These are phyloP conservation scores for Kodamaea ohmeri DNA, from an alignment of 1,139 yeast genomes.

Conservation along the genomic window DNA sequence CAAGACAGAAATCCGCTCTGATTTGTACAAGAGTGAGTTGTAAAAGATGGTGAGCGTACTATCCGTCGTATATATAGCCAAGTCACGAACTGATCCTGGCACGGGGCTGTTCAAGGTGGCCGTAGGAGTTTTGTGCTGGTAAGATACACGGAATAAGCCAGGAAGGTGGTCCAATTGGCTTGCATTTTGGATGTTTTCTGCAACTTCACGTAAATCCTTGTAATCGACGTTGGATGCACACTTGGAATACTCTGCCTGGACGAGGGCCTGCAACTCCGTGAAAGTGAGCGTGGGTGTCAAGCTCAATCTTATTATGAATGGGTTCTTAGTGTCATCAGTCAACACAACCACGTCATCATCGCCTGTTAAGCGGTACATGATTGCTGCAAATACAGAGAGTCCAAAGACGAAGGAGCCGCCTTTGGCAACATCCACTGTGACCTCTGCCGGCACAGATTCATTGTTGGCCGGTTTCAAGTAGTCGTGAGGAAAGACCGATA, in stretches of 20 bases:
- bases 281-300: constrained; percentile 57
- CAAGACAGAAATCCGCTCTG: constrained; percentile 64
- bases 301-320: constrained; percentile 59
- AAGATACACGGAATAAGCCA: constrained; percentile 61
- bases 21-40: constrained; percentile 73
- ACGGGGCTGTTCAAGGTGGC: constrained; percentile 43
- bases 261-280: constrained; percentile 45
- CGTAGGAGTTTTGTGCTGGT: constrained; percentile 37
- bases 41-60: constrained; percentile 47
- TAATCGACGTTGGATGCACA: constrained; percentile 40
- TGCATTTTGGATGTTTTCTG: constrained; percentile 39
- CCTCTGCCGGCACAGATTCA: constrained; percentile 62
- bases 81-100: constrained; percentile 58
- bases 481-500: constrained; percentile 86
- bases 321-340: constrained; percentile 49
- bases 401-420: constrained; percentile 46
- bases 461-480: constrained; percentile 76
- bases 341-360: constrained; percentile 92
- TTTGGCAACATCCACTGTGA: constrained; percentile 25
- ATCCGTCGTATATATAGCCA: constrained; percentile 50
- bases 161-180: constrained; percentile 59
- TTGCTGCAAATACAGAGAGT: constrained; percentile 67
- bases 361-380: constrained; percentile 80
- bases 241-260: constrained; percentile 41
- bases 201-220: constrained; percentile 53